phyloP scores from a whole-genome alignment of 177 flowering plant species.

The Vitis hybrid region DNA sequence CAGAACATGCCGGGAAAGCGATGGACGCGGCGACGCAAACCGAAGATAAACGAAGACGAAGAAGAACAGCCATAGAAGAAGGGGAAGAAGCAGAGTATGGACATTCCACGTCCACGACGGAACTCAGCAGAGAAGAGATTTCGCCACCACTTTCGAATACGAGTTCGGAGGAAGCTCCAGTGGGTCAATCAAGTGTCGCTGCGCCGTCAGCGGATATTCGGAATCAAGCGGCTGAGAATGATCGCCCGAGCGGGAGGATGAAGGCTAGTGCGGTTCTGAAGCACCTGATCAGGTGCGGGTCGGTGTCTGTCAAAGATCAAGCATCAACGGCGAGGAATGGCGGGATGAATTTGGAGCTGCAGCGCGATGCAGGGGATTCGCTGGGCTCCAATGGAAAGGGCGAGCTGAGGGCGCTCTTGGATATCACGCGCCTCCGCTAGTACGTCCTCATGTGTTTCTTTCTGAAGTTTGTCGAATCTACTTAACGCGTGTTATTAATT shows the following conservation, averaged over 20 bases:
- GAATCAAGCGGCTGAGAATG: constrained; percentile 22
- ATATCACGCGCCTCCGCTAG: too few species aligned
- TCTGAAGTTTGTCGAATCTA: too few species aligned
- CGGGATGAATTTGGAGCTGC: too few species aligned
- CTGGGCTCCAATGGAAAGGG: too few species aligned
- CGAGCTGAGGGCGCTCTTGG: too few species aligned
- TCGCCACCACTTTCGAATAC: constrained; percentile 23
- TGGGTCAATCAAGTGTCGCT: neutral
- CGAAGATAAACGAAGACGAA: constrained; percentile 6
- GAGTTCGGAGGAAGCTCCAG: constrained; percentile 10
- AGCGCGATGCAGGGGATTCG: too few species aligned
- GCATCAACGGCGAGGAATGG: neutral
- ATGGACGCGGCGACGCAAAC: constrained; percentile 35
- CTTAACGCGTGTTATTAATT: too few species aligned
- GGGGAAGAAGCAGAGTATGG: neutral
- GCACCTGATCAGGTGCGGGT: constrained; percentile 37
- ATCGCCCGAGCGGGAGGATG: constrained; percentile 23
- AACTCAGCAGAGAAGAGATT: constrained; percentile 18
- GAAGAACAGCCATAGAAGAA: neutral
- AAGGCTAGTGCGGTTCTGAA: constrained; percentile 27
- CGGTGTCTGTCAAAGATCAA: constrained; percentile 9
- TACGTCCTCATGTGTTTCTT: too few species aligned
- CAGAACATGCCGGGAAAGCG: constrained; percentile 6
- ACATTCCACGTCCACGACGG: neutral
- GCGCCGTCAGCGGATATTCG: constrained; percentile 11